Conservation (phyloP, 1,284 basidiomycete species). For the Rhodotorula sp. region DNA sequence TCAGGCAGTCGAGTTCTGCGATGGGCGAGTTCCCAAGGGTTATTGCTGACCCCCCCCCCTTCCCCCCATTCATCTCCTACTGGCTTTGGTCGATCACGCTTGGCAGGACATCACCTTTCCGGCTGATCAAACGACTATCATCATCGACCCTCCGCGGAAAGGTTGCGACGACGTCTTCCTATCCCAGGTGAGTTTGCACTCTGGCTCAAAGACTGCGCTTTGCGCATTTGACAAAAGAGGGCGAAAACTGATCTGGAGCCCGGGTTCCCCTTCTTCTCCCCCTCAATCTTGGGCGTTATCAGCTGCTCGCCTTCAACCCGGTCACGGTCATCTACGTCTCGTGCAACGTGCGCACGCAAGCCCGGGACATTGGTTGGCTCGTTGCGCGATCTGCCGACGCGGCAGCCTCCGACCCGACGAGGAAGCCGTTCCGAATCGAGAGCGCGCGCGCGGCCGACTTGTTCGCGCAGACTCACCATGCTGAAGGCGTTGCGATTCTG, state of each 20-base stretch:
- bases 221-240: no score
- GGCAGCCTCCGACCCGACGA: constrained; percentile 41
- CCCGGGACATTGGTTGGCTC: constrained; percentile 74
- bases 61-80: constrained; percentile 36
- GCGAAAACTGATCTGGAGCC: no score
- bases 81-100: no score
- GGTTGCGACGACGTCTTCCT: constrained; percentile 83
- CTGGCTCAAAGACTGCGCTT: no score
- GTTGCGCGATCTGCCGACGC: constrained; percentile 53
- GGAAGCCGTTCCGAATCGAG: constrained; percentile 63
- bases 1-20: no score
- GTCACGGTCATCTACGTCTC: constrained; percentile 81
- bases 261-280: background rate
- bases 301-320: constrained; percentile 70
- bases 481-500: constrained; percentile 73
- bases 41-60: constrained; percentile 67
- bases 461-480: constrained; percentile 91
- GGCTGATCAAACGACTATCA: constrained; percentile 63
- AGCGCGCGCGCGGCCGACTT: constrained; percentile 82
- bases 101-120: constrained; percentile 59
- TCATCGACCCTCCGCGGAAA: constrained; percentile 86
- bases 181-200: background rate
- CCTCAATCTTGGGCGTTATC: constrained; percentile 45
- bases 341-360: constrained; percentile 86
- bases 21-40: no score